These are phyloP conservation scores for Astrothelium macrocarpum DNA, from an alignment of 495 filamentous ascomycete species.

Conservation along the genomic window DNA sequence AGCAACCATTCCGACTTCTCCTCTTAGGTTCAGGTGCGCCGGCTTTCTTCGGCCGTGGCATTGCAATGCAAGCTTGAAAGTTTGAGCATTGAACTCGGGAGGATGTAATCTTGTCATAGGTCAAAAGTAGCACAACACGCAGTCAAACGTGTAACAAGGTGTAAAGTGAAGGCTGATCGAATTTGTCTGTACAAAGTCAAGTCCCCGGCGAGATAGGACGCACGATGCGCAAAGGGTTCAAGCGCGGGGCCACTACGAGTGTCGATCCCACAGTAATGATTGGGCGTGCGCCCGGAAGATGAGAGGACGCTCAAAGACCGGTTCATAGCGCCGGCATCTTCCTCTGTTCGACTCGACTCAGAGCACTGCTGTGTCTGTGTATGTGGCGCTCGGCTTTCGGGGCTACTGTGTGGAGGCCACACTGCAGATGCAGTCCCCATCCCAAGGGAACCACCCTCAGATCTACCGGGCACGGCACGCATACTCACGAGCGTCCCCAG, in stretches of 20 bases:
- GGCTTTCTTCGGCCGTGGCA: constrained; percentile 36
- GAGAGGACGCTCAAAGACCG: neutral
- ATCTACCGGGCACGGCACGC: neutral
- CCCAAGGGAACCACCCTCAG: neutral
- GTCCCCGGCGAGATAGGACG: neutral
- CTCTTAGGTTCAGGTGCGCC: constrained; percentile 38
- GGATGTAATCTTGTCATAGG: neutral
- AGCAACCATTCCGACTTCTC: constrained; percentile 76
- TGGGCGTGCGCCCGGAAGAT: neutral
- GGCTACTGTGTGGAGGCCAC: neutral
- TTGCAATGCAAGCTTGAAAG: constrained; percentile 6
- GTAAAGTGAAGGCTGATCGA: neutral
- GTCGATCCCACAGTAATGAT: neutral
- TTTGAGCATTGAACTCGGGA: neutral
- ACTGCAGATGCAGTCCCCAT: neutral
- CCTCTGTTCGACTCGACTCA: neutral
- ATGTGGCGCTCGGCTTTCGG: neutral
- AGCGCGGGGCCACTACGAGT: neutral
- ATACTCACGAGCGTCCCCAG: no score
- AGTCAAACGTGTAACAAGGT: neutral
- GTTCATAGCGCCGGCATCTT: neutral
- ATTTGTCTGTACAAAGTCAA: neutral
- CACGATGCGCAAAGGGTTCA: neutral
- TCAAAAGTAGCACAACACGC: neutral
- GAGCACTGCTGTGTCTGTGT: neutral